These are phyloP conservation scores for Stephania yunnanensis DNA, from an alignment of 164 flowering plant species.

Conservation along the genomic window DNA sequence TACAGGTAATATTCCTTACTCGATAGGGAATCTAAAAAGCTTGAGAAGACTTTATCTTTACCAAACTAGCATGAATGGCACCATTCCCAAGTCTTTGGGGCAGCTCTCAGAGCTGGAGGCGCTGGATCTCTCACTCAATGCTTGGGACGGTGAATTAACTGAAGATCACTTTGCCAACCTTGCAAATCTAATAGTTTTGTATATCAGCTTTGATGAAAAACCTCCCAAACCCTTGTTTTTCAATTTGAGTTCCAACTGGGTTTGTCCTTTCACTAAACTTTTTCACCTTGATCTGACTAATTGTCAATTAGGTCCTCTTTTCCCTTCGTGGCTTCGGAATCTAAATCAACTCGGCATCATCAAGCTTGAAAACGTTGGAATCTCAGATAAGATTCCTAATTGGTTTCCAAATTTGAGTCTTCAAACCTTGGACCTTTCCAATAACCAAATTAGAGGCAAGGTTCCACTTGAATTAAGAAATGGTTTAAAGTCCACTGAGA, in stretches of 20 bases:
- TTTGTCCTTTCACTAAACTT: conserved; percentile 18
- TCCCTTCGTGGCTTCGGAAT: conserved; percentile 14
- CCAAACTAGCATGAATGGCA: neutral
- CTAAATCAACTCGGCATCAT: neutral
- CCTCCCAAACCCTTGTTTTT: conserved; percentile 9
- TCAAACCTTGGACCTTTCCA: conserved; percentile 4
- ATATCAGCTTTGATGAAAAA: neutral
- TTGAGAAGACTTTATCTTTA: neutral
- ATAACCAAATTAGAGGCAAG: conserved; percentile 7
- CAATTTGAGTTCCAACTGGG: conserved; percentile 14
- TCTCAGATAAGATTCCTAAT: conserved; percentile 7
- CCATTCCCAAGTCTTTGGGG: conserved; percentile 16
- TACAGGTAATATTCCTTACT: neutral
- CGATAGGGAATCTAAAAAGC: neutral
- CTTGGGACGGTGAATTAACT: conserved; percentile 13
- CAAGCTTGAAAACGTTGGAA: conserved; percentile 1
- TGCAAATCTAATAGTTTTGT: neutral
- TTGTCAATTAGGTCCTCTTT: conserved; percentile 3
- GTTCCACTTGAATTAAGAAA: neutral
- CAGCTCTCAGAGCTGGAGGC: conserved; percentile 12
- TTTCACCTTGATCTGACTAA: neutral
- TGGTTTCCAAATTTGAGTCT: conserved; percentile 10
- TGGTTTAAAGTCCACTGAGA: neutral
- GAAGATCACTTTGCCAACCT: conserved; percentile 18
- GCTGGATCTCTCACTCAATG: conserved; percentile 9